phyloP scores from a whole-genome alignment of 148 eudicot genomes.

The Diospyros lotus region DNA sequence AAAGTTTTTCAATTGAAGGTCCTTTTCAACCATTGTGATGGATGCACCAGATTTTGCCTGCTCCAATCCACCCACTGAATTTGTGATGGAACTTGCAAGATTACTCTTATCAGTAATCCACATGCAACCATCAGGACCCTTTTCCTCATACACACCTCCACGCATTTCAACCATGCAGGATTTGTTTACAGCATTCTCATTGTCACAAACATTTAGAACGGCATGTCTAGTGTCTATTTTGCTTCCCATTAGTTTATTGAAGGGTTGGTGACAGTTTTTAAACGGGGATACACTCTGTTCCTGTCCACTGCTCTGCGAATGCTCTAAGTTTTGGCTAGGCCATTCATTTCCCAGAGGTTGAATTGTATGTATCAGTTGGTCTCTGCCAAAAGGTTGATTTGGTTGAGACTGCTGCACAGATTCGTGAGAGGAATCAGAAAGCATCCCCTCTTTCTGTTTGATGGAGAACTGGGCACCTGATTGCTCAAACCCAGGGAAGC shows the following conservation, averaged over 20 bases:
- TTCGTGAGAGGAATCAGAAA: conserved; percentile 24
- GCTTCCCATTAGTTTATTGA: neutral
- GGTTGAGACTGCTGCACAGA: conserved; percentile 29
- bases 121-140: neutral
- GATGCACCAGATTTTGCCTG: neutral
- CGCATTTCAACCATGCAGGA: neutral
- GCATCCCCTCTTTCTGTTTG: conserved; percentile 23
- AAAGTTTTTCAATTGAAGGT: neutral
- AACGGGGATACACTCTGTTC: conserved; percentile 12
- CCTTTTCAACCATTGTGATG: neutral
- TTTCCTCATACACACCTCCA: neutral
- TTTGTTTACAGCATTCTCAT: conserved; percentile 3
- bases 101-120: too few relatives aligned
- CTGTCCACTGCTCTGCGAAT: conserved; percentile 11
- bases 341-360: conserved; percentile 24
- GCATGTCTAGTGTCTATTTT: neutral
- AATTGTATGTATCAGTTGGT: conserved; percentile 18
- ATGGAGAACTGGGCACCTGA: conserved; percentile 16
- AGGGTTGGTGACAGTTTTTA: neutral
- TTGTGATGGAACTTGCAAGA: neutral
- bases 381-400: conserved; percentile 21
- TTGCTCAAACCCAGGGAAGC: conserved; percentile 37
- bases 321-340: conserved; percentile 20
- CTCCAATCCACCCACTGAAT: conserved; percentile 6
- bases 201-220: neutral